Conservation (phyloP, 2,329 filamentous ascomycete genomes). For the Penicillium sp. region DNA sequence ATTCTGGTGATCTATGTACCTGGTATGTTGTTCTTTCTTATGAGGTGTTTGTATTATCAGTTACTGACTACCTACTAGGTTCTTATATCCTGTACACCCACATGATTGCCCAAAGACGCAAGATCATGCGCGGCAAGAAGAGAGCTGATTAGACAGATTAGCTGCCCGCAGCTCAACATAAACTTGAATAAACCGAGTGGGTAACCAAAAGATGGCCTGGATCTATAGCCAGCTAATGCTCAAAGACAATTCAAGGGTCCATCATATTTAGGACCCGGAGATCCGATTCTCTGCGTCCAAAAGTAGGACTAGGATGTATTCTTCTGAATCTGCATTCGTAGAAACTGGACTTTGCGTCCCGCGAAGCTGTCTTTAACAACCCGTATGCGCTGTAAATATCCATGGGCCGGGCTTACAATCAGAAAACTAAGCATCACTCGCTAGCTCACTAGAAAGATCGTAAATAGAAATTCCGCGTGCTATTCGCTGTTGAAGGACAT, state of each 20-base stretch:
- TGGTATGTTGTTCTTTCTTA: conserved; percentile 45
- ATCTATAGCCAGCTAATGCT: neutral
- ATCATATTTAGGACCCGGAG: neutral
- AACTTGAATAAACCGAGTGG: neutral
- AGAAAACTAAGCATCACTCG: no score
- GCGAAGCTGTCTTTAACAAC: no score
- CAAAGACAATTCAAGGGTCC: neutral
- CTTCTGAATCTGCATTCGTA: no score
- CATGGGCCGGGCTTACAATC: no score
- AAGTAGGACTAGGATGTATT: no score
- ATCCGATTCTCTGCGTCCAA: no score
- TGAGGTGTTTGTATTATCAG: neutral
- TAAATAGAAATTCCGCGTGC: no score
- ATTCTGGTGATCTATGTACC: conserved; percentile 71
- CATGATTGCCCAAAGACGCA: conserved; percentile 84
- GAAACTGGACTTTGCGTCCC: no score
- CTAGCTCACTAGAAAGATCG: no score
- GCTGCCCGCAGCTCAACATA: neutral
- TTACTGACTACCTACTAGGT: conserved; percentile 38
- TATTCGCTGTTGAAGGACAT: neutral
- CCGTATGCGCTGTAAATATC: no score
- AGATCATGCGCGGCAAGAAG: conserved; percentile 61
- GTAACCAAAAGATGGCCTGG: neutral
- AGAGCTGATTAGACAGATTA: conserved; percentile 25
- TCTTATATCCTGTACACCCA: conserved; percentile 82